A percentile compares a stretch with the other conserved stretches of the same genome.
These are phyloP conservation scores for Abortiporus biennis DNA, from an alignment of 1,284 basidiomycete genomes.

Conservation along the genomic window DNA sequence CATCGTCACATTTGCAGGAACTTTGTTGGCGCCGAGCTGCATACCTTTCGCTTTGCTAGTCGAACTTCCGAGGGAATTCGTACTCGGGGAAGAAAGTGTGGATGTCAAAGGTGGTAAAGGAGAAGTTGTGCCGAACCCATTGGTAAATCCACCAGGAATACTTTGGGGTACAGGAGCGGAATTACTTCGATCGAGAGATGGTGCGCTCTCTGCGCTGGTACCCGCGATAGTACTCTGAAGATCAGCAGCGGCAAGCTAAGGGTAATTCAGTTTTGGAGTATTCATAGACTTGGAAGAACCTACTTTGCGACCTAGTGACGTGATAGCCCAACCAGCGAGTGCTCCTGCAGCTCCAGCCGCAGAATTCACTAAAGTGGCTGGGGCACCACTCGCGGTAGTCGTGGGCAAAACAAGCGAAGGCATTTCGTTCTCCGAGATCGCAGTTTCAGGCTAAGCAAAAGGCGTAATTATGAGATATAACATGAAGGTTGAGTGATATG, in stretches of 20 bases:
- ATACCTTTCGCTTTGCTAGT: constrained; percentile 47
- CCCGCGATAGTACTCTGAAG: constrained; percentile 64
- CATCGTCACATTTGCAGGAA: constrained; percentile 26
- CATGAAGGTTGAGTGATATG: background rate
- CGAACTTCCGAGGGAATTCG: constrained; percentile 12
- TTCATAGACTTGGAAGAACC: constrained; percentile 6
- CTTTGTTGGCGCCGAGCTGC: constrained; percentile 61
- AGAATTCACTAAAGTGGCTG: constrained; percentile 63
- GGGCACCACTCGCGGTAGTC: constrained; percentile 21
- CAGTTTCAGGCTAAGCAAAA: constrained; percentile 66
- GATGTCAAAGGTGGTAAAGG: constrained; percentile 9
- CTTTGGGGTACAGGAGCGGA: constrained; percentile 26
- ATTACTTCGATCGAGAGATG: constrained; percentile 21
- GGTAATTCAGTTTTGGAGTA: constrained; percentile 3
- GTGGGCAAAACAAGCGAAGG: constrained; percentile 26
- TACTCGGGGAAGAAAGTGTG: constrained; percentile 15
- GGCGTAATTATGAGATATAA: constrained; percentile 3
- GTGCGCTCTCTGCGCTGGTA: constrained; percentile 16
- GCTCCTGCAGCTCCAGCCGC: constrained; percentile 88
- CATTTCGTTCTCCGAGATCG: constrained; percentile 33
- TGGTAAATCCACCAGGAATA: constrained; percentile 22
- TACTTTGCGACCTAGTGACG: constrained; percentile 77
- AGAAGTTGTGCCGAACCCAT: too few relatives aligned
- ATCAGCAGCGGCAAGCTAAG: constrained; percentile 64
- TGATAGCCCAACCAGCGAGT: constrained; percentile 92